phyloP scores from a whole-genome alignment of 306 rosid genomes.

The Quercus parvula region DNA sequence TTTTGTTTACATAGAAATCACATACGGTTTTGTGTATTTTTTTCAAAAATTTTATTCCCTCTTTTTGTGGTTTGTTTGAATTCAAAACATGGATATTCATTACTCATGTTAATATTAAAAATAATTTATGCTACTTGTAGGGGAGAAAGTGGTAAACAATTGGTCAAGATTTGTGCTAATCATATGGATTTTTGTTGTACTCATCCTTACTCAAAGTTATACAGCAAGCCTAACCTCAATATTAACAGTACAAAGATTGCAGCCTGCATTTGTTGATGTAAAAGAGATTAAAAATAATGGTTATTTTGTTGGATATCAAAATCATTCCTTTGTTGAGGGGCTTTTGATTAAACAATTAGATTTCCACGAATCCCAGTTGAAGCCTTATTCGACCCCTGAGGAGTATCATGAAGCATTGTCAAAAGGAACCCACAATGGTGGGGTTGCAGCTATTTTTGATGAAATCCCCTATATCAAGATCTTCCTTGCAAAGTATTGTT shows the following conservation, averaged over 20 bases:
- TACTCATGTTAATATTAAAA: too few species aligned
- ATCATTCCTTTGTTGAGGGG: slow-evolving; percentile 14
- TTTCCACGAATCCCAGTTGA: slow-evolving; percentile 20
- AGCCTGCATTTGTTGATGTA: too few species aligned
- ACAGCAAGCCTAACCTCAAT: too few species aligned
- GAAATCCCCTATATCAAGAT: too few species aligned
- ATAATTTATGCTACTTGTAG: slow-evolving; percentile 8
- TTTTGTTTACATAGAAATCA: too few species aligned
- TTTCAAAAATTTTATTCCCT: neutral
- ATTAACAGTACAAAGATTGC: too few species aligned
- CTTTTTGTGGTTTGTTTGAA: neutral
- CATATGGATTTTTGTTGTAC: slow-evolving; percentile 43
- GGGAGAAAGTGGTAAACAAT: slow-evolving; percentile 24
- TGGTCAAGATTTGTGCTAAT: slow-evolving; percentile 38
- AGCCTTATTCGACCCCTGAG: neutral
- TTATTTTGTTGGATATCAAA: slow-evolving; percentile 29
- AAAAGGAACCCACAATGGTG: too few species aligned
- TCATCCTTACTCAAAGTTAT: neutral
- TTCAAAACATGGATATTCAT: neutral
- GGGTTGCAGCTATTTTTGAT: too few species aligned
- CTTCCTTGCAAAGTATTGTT: too few species aligned
- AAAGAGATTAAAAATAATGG: slow-evolving; percentile 20
- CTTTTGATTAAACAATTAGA: slow-evolving; percentile 17
- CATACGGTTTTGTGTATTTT: too few species aligned
- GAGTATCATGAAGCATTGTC: too few species aligned